Evolutionary conservation across 2,329 filamentous ascomycete species (phyloP).

Genomic region (Phyllosticta capitalensis): DNA sequence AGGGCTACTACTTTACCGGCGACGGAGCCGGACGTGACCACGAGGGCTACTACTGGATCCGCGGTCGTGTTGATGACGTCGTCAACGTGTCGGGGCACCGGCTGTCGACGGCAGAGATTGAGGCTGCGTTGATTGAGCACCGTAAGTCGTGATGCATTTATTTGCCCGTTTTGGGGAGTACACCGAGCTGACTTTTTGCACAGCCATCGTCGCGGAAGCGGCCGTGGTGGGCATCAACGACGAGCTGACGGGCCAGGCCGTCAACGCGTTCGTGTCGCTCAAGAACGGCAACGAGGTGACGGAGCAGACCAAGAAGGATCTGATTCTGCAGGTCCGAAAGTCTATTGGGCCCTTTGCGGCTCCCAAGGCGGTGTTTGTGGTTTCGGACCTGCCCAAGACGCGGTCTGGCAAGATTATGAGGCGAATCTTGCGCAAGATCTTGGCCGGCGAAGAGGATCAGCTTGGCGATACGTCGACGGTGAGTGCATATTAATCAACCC

Average conservation of each 20-base stretch:
- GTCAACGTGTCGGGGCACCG: constrained; percentile 97
- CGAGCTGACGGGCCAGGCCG: constrained; percentile 91
- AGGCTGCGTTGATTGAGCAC: constrained; percentile 92
- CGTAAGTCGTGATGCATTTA: constrained; percentile 35
- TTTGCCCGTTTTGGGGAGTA: background rate
- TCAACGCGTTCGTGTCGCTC: constrained; percentile 91
- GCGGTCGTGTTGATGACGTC: constrained; percentile 94
- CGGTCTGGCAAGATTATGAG: constrained; percentile 99
- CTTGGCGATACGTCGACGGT: constrained; percentile 88
- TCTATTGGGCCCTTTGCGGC: constrained; percentile 96
- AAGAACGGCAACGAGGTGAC: constrained; percentile 71
- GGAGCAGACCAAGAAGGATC: constrained; percentile 83
- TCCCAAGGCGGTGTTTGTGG: constrained; percentile 83
- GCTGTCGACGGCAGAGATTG: constrained; percentile 93
- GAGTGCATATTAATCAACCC: constrained; percentile 29
- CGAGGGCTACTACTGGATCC: constrained; percentile 99
- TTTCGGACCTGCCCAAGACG: constrained; percentile 94
- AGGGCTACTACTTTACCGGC: constrained; percentile 93
- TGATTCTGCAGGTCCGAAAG: constrained; percentile 90
- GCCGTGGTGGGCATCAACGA: constrained; percentile 90
- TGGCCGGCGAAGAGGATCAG: constrained; percentile 94
- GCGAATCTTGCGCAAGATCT: constrained; percentile 90
- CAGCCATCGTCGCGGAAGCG: constrained; percentile 73
- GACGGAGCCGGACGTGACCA: constrained; percentile 94
- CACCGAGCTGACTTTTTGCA: constrained; percentile 16